Evolutionary conservation across 164 flowering plant species (phyloP).

Genomic region (Dillenia turbinata): DNA sequence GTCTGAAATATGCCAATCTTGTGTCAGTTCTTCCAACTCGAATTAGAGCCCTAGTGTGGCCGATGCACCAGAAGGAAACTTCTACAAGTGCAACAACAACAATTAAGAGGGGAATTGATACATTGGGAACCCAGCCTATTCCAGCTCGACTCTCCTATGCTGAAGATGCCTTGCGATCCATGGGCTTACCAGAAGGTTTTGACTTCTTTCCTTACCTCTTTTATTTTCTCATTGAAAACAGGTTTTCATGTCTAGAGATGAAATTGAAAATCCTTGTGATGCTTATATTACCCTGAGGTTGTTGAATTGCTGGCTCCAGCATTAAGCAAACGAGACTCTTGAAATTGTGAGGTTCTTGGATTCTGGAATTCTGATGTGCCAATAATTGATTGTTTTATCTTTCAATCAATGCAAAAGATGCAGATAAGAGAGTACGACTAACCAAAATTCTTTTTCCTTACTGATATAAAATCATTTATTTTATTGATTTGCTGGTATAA

Average conservation of each 20-base stretch:
- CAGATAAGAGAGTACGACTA: no score
- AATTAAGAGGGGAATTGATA: conserved; percentile 40
- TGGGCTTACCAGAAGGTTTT: conserved; percentile 89
- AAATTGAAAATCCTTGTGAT: background rate
- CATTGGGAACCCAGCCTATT: conserved; percentile 23
- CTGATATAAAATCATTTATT: no score
- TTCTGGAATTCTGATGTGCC: background rate
- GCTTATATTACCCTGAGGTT: background rate
- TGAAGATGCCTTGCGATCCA: conserved; percentile 74
- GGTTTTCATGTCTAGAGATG: no score
- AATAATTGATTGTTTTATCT: no score
- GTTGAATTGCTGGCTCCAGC: background rate
- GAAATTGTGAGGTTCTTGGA: background rate
- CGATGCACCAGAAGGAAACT: conserved; percentile 39
- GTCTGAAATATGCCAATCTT: conserved; percentile 74
- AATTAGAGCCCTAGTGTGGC: conserved; percentile 76
- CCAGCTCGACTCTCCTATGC: conserved; percentile 78
- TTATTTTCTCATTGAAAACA: background rate
- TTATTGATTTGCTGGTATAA: no score
- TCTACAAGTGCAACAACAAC: conserved; percentile 8
- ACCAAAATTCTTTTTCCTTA: no score
- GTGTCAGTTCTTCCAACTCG: conserved; percentile 64
- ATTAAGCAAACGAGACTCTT: background rate
- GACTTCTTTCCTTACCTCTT: background rate
- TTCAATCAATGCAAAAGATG: no score